Conservation (phyloP, 805 yeast species). For the Saccharomycopsis olivae region DNA sequence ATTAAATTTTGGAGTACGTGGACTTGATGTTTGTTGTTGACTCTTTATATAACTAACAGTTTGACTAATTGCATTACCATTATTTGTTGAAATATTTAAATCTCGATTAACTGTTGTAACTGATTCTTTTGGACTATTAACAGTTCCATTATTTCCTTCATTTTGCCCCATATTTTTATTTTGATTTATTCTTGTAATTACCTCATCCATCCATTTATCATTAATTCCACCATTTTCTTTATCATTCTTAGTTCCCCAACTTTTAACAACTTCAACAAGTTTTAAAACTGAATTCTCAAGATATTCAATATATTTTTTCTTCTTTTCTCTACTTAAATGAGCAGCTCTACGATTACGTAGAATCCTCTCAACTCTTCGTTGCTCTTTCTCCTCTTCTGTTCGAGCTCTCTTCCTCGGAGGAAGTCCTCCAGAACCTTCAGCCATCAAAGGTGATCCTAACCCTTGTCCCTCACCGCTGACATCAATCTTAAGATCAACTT, state of each 20-base stretch:
- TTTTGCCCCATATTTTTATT: slow-evolving; percentile 8
- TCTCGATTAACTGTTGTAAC: background rate
- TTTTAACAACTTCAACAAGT: slow-evolving; percentile 2
- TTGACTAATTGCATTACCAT: background rate
- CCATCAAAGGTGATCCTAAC: no score
- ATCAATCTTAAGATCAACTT: no score
- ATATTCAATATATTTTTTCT: slow-evolving; percentile 81
- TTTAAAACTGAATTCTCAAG: slow-evolving; percentile 39
- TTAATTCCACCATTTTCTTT: slow-evolving; percentile 6
- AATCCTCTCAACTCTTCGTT: slow-evolving; percentile 86
- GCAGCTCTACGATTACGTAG: slow-evolving; percentile 94
- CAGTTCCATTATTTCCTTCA: background rate
- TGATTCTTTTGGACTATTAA: slow-evolving; percentile 4
- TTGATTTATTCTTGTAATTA: slow-evolving; percentile 11
- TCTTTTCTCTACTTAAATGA: slow-evolving; percentile 93
- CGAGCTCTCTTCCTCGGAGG: slow-evolving; percentile 96
- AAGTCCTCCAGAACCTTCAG: no score
- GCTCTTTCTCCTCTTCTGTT: slow-evolving; percentile 95
- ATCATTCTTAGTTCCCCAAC: background rate
- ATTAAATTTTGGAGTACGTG: slow-evolving; percentile 6
- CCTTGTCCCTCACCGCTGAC: background rate
- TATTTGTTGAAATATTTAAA: background rate
- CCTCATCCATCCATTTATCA: no score
- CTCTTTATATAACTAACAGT: background rate
- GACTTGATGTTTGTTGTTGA: slow-evolving; percentile 5